These are phyloP conservation scores for Pythium myriotylum DNA, from an alignment of 352 stramenopile genomes.

Conservation along the genomic window DNA sequence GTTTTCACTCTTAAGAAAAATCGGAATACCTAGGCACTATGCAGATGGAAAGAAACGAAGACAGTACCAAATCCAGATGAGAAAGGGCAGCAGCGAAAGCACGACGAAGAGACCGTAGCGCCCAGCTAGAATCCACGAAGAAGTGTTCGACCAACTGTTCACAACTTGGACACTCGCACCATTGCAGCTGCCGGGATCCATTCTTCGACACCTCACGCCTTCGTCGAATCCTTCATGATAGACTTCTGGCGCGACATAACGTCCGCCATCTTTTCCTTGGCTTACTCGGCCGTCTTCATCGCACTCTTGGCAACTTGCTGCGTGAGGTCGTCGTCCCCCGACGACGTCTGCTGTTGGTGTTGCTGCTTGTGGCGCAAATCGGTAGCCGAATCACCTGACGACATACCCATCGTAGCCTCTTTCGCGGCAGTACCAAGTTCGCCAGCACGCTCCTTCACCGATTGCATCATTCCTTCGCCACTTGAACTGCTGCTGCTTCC, in stretches of 20 bases:
- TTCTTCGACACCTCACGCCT: constrained; percentile 20
- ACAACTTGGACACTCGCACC: constrained; percentile 12
- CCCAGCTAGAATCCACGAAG: neutral
- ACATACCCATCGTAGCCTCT: constrained; percentile 33
- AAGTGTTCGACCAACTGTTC: neutral
- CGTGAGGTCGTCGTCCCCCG: constrained; percentile 18
- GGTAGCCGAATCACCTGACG: constrained; percentile 30
- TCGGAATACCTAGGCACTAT: neutral
- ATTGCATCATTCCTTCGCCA: constrained; percentile 11
- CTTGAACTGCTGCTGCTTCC: constrained; percentile 4
- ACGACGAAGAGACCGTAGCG: constrained; percentile 5
- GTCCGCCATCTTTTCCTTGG: constrained; percentile 34
- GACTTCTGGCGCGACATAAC: constrained; percentile 27
- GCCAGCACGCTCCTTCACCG: constrained; percentile 20
- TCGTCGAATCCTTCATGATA: constrained; percentile 32
- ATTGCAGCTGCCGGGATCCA: constrained; percentile 16
- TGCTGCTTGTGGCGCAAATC: constrained; percentile 28
- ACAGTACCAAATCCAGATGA: constrained; percentile 32
- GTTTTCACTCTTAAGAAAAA: constrained; percentile 4
- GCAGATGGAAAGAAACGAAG: constrained; percentile 26
- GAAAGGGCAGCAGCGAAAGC: constrained; percentile 21
- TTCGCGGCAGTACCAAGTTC: constrained; percentile 24
- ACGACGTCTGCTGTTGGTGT: constrained; percentile 14
- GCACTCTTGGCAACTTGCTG: constrained; percentile 23
- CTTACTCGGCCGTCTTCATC: constrained; percentile 19